These are phyloP conservation scores for Syzygium syzygioides DNA, from an alignment of 441 rosid genomes.

Conservation along the genomic window DNA sequence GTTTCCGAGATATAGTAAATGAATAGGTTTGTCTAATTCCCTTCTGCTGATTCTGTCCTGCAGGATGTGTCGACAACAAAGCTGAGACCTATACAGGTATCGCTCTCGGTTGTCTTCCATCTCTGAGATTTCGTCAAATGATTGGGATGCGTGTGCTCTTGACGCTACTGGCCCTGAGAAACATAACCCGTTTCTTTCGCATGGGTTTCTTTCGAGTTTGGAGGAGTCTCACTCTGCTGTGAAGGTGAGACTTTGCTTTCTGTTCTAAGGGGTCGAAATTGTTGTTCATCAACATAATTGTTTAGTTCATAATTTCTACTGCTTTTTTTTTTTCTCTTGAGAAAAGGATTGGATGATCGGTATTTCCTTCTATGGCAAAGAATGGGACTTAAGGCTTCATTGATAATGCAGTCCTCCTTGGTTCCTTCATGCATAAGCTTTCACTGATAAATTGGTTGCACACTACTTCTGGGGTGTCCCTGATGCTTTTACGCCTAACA, in stretches of 20 bases:
- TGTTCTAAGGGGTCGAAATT: neutral
- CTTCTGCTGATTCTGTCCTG: slow-evolving; percentile 1
- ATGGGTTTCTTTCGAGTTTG: slow-evolving; percentile 79
- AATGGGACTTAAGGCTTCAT: neutral
- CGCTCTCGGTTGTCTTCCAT: slow-evolving; percentile 65
- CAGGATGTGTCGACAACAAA: slow-evolving; percentile 32
- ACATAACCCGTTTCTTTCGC: slow-evolving; percentile 73
- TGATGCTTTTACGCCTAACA: neutral
- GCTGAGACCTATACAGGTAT: slow-evolving; percentile 27
- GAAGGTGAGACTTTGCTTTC: slow-evolving; percentile 35
- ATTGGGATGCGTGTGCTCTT: slow-evolving; percentile 81
- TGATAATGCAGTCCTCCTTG: neutral
- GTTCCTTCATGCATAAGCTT: neutral
- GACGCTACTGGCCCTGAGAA: slow-evolving; percentile 64
- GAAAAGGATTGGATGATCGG: neutral
- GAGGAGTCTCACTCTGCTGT: slow-evolving; percentile 69
- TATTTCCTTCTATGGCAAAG: neutral
- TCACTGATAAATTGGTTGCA: neutral
- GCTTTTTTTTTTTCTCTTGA: neutral
- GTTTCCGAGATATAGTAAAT: neutral
- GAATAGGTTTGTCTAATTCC: neutral
- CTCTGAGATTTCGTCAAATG: slow-evolving; percentile 49
- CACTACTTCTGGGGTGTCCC: neutral
- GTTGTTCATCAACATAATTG: neutral
- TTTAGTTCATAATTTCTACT: neutral